Evolutionary conservation across 495 filamentous ascomycete genomes (phyloP).

Genomic region (Podospora appendiculata): DNA sequence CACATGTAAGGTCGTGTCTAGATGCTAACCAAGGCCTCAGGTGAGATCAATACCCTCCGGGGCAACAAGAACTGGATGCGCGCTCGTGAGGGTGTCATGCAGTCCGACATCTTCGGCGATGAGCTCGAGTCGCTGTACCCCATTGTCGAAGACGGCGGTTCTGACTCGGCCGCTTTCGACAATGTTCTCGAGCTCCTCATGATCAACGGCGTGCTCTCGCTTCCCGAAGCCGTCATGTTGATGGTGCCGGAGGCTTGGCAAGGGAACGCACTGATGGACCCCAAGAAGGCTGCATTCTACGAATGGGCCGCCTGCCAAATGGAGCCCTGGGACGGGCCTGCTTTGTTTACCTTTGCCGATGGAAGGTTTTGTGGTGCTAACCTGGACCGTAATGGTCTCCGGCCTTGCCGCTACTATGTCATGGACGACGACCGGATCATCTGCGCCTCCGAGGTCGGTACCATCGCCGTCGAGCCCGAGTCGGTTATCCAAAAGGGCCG

Average conservation of each 20-base stretch:
- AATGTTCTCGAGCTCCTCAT: conserved; percentile 93
- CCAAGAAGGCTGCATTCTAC: conserved; percentile 95
- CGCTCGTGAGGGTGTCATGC: conserved; percentile 91
- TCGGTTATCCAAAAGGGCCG: conserved; percentile 90
- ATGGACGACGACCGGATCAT: conserved; percentile 98
- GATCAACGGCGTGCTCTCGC: conserved; percentile 94
- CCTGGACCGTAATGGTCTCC: conserved; percentile 94
- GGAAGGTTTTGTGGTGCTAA: conserved; percentile 97
- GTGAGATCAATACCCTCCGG: conserved; percentile 95
- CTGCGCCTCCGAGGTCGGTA: conserved; percentile 96
- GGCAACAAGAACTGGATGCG: conserved; percentile 99
- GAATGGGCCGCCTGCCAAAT: conserved; percentile 99
- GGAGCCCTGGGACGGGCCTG: conserved; percentile 99
- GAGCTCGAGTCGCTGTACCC: conserved; percentile 90
- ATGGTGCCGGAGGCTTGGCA: conserved; percentile 99
- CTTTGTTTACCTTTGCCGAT: conserved; percentile 96
- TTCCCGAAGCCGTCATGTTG: conserved; percentile 97
- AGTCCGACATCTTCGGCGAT: conserved; percentile 86
- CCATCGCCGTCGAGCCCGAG: conserved; percentile 87
- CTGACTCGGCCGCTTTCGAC: conserved; percentile 96
- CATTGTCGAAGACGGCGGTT: conserved; percentile 95
- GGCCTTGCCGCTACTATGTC: conserved; percentile 97
- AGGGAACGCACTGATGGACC: conserved; percentile 86
- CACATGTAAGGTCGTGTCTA: conserved; percentile 5
- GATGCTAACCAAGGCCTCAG: conserved; percentile 35